Base-by-base conservation (phyloP, 2,329 filamentous ascomycete species). In the Zymoseptoria passerinii region DNA sequence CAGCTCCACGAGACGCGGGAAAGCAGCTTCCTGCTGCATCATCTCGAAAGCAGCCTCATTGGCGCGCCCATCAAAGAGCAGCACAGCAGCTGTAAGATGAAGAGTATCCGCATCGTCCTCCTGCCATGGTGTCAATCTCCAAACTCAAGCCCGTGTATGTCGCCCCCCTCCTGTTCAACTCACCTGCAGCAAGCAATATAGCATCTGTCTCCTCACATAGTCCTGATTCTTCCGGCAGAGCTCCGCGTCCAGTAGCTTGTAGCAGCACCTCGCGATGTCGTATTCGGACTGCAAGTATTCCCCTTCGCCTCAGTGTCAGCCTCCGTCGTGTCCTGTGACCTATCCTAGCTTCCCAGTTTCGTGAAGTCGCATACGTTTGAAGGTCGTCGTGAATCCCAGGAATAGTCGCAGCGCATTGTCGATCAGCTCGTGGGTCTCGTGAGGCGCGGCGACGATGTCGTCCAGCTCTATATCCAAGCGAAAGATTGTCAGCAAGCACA, bases 201-300 rank as follows among this genome's bases (percentile, higher is more conserved):
- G 85, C 68, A 99, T 90, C 76, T 97, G 94, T 50, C 84, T 88
- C 63, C 92, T 89, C 62, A 97, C 89, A 75, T 99, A 97, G 58
- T 90, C 87, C 65, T 84, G 82, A 72, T 96, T 87, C 13, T 80
- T 75, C 27, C 76, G 75, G 73, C 95, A 99, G 50, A 97, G 78
- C 18, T 78, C 76, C 71, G 91, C 91, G 55, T 86, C 80, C 58
- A 95, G 79, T 44, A 99, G 81, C 72, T 84, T 84, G 72, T 89
- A 88, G 60, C 88, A 87, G 77, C 92, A 97, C 67, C 80, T 83
- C 23, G 86, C 85, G 58, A 96, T 80, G 68, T 95, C 89, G 69
- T 92, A 85, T 66, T 95, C 89, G 66, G 84, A 86, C 58, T 83
- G 79, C 62, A 90, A 81, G 71, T 88, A 89, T 65, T 87, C 84